Conservation (phyloP, 768 basidiomycete genomes). For the Kwoniella mangroviensis region DNA sequence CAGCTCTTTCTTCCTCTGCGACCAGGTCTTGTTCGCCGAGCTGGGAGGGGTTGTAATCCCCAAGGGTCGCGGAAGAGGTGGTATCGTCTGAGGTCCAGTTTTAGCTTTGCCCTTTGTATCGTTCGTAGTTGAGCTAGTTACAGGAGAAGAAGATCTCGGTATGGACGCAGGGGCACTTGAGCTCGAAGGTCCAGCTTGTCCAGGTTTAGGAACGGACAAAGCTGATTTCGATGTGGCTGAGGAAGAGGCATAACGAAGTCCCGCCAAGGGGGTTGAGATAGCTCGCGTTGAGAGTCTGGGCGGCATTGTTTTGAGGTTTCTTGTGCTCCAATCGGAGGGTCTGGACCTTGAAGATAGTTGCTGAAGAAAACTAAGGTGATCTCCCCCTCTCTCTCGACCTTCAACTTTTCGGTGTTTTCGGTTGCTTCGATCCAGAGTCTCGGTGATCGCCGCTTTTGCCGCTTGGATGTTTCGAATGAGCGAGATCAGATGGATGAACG, state of each 20-base stretch:
- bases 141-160: neutral
- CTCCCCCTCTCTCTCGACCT: too few relatives aligned
- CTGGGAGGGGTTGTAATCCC: constrained; percentile 75
- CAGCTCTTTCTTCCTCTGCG: constrained; percentile 69
- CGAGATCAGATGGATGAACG: neutral
- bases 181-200: neutral
- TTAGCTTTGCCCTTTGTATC: constrained; percentile 3
- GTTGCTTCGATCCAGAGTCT: neutral
- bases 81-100: constrained; percentile 24
- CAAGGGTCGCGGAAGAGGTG: constrained; percentile 64
- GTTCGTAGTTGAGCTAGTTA: neutral
- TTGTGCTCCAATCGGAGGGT: neutral
- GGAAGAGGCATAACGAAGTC: constrained; percentile 1
- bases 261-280: neutral
- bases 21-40: constrained; percentile 66
- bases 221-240: constrained; percentile 11
- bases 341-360: neutral
- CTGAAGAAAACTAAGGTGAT: too few relatives aligned
- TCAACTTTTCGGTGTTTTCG: neutral
- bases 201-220: constrained; percentile 16
- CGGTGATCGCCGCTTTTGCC: constrained; percentile 16
- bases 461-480: neutral
- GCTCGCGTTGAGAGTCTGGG: constrained; percentile 22
- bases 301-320: constrained; percentile 13
- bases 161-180: neutral